phyloP scores from a whole-genome alignment of 345 rosid genomes.

The Garcia nutans region DNA sequence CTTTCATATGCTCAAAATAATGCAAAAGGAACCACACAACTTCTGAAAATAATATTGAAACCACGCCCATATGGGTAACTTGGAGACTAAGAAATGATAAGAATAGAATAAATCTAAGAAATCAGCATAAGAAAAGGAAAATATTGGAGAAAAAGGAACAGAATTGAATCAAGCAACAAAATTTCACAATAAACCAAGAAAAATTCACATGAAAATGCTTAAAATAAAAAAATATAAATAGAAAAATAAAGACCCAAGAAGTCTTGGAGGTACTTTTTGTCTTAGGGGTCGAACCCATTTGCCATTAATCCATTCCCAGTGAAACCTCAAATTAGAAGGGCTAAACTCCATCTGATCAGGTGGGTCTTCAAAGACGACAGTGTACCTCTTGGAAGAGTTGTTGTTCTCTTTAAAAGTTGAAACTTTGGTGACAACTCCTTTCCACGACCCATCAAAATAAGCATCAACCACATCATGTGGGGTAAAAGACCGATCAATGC shows the following conservation, averaged over 20 bases:
- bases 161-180: background rate
- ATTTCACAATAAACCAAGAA: background rate
- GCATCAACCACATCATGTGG: constrained; percentile 6
- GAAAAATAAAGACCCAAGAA: no score
- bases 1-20: no score
- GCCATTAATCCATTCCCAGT: constrained; percentile 19
- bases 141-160: background rate
- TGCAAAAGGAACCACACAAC: no score
- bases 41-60: no score
- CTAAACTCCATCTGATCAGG: constrained; percentile 17
- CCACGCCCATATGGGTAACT: no score
- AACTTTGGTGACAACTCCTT: background rate
- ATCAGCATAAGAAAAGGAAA: background rate
- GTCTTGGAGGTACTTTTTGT: constrained; percentile 3
- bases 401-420: background rate
- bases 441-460: constrained; percentile 11
- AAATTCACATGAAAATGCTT: background rate
- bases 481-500: background rate
- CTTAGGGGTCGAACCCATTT: constrained; percentile 20
- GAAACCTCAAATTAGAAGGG: constrained; percentile 22
- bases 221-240: no score
- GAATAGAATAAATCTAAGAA: background rate
- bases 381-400: background rate
- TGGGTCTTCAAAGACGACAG: constrained; percentile 19
- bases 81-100: no score